phyloP scores from a whole-genome alignment of 2,329 filamentous ascomycete species.

The Penicillium sp. region DNA sequence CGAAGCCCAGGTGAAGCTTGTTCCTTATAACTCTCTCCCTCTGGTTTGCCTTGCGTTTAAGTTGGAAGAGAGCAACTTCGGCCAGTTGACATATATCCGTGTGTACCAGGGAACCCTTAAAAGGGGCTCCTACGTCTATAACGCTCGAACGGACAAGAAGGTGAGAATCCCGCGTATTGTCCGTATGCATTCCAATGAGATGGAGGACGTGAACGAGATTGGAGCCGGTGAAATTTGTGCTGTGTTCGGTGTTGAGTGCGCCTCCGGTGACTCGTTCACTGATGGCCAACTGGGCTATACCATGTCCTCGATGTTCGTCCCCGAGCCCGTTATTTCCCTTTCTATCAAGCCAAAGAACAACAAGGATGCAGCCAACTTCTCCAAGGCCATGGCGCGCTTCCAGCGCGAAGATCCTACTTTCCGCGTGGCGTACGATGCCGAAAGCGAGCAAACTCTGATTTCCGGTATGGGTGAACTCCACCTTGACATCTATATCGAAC shows the following conservation, averaged over 20 bases:
- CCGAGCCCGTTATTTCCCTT: constrained; percentile 95
- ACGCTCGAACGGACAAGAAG: constrained; percentile 92
- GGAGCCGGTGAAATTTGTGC: constrained; percentile 97
- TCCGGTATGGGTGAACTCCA: constrained; percentile 98
- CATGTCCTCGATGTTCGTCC: constrained; percentile 97
- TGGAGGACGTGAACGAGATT: constrained; percentile 94
- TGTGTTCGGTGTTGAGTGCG: constrained; percentile 97
- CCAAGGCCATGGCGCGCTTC: constrained; percentile 98
- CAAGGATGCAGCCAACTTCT: constrained; percentile 92
- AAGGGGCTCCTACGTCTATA: constrained; percentile 91
- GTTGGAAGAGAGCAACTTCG: constrained; percentile 98
- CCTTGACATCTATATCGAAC: constrained; percentile 95
- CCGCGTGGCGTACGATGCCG: constrained; percentile 86
- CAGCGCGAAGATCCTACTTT: constrained; percentile 98
- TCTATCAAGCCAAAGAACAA: constrained; percentile 95
- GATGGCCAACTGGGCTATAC: constrained; percentile 90
- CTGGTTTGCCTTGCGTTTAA: constrained; percentile 98
- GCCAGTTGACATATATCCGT: constrained; percentile 96
- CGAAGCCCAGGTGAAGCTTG: constrained; percentile 82
- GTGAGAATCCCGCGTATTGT: constrained; percentile 96
- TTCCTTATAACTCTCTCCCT: constrained; percentile 90
- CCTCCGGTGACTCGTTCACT: constrained; percentile 97
- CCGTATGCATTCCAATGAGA: constrained; percentile 99
- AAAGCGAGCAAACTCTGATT: constrained; percentile 96
- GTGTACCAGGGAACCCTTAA: constrained; percentile 92